Evolutionary conservation across 768 basidiomycete species (phyloP), one percentile per base, ranked within the genome.

Genomic region (Rhodotorula paludigena): DNA sequence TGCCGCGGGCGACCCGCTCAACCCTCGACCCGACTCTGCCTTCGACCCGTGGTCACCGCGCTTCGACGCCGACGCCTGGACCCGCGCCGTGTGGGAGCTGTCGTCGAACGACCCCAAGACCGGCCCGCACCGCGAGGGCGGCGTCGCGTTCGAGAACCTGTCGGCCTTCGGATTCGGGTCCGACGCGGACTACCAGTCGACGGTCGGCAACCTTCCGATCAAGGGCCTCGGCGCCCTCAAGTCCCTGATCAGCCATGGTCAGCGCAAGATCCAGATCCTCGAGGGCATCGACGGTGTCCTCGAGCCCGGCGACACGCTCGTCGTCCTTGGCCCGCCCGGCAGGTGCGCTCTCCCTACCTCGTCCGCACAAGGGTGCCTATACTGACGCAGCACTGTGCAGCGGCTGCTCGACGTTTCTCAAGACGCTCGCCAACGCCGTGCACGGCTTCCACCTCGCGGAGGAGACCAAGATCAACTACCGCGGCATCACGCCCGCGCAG

Each of bases 291-390:
- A 55, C 38, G 54, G 54, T n/a, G 15, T 55, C 54, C 54, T 55
- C 54, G 54, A 83, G 12, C 83, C 86, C 0, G 87, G 87, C 25
- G 87, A 89, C 78, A 89, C 89, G 90, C 87, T 89, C 75, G 82
- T 82, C 54, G 80, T 81, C 7, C 78, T 79, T 12, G 77, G 80
- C 48, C 80, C 80, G 52, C 54, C 54, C 14, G 54, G 54, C 39
- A 28, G n/a, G 54, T 53, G 23, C 25, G 52, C 6, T 3, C 71
- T 66, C 12, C 78, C n/a, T n/a, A n/a, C 79, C 60, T 71, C 2
- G 2, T 2, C 25, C 25, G 23, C 6, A 76, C 21, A 78, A 78
- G n/a, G n/a, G 79, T 32, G n/a, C n/a, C n/a, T 80, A 82, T 49
- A 23, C 28, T 32, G 0, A 74, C 77, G 12, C 74, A n/a, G n/a